Evolutionary conservation across 352 stramenopile genomes (phyloP).

Genomic region (Halophytophthora batemanensis): DNA sequence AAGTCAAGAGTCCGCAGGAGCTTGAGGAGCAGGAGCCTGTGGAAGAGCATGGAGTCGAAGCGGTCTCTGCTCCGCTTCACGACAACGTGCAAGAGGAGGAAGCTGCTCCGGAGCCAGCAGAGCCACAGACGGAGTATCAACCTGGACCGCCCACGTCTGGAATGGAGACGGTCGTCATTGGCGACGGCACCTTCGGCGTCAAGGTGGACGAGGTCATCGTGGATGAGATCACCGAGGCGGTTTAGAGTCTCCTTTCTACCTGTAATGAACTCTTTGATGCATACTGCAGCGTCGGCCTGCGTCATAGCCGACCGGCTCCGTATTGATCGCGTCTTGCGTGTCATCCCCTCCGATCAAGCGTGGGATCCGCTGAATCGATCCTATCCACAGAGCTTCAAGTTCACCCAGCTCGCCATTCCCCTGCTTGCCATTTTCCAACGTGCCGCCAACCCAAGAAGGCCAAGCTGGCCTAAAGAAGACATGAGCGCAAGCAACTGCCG

Average conservation of each 20-base stretch:
- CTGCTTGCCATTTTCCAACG: too few relatives aligned
- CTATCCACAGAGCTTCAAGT: too few relatives aligned
- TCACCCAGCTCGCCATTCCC: too few relatives aligned
- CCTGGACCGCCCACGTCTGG: constrained; percentile 8
- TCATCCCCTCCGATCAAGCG: too few relatives aligned
- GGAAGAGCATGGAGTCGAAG: background rate
- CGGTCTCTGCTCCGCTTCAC: background rate
- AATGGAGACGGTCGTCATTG: constrained; percentile 35
- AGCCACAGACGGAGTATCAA: background rate
- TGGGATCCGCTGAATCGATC: too few relatives aligned
- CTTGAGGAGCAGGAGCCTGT: constrained; percentile 1
- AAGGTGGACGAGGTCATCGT: constrained; percentile 52
- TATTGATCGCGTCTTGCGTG: too few relatives aligned
- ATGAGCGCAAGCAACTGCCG: constrained; percentile 15
- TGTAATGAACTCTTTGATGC: too few relatives aligned
- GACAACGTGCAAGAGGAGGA: constrained; percentile 1
- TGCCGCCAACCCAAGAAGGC: too few relatives aligned
- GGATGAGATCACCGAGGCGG: constrained; percentile 58
- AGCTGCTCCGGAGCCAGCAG: constrained; percentile 4
- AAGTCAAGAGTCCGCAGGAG: constrained; percentile 18
- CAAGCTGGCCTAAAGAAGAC: background rate
- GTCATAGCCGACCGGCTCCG: background rate
- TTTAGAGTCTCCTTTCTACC: constrained; percentile 21
- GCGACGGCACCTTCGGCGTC: constrained; percentile 35
- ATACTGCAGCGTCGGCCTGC: background rate